Percentiles rank a stretch among this genome's conserved stretches.
phyloP scores from a whole-genome alignment of 108 stramenopile genomes.

The Cyclotella kingstonii region DNA sequence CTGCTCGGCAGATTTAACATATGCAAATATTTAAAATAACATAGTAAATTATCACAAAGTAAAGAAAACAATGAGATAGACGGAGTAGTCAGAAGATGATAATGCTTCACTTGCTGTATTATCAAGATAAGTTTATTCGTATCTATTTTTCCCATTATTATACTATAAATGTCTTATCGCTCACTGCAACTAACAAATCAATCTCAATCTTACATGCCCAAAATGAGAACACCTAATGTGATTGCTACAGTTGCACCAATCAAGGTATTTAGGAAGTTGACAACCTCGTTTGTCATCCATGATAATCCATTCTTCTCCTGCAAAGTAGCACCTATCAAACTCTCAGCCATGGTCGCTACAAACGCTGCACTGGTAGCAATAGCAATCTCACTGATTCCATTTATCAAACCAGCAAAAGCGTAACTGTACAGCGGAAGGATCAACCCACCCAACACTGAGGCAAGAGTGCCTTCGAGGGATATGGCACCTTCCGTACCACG shows the following conservation, averaged over 20 bases:
- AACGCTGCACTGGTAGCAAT: slow-evolving; percentile 79
- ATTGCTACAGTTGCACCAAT: slow-evolving; percentile 87
- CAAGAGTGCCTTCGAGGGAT: slow-evolving; percentile 87
- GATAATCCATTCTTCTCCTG: slow-evolving; percentile 75
- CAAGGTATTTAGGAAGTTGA: slow-evolving; percentile 93
- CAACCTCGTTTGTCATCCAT: slow-evolving; percentile 95
- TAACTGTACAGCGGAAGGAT: slow-evolving; percentile 74
- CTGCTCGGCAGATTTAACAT: too few species aligned
- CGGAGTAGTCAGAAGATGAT: too few species aligned
- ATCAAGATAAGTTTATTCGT: too few species aligned
- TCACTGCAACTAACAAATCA: too few species aligned
- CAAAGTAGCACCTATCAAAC: slow-evolving; percentile 88
- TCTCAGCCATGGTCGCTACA: slow-evolving; percentile 88
- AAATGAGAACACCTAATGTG: slow-evolving; percentile 31
- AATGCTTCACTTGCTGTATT: too few species aligned
- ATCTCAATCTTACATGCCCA: slow-evolving; percentile 25
- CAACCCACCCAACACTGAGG: slow-evolving; percentile 83
- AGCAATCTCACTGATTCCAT: slow-evolving; percentile 37
- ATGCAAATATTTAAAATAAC: too few species aligned
- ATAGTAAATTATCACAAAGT: too few species aligned
- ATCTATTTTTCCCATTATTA: too few species aligned
- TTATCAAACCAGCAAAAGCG: slow-evolving; percentile 47
- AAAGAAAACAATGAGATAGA: too few species aligned
- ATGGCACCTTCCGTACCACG: slow-evolving; percentile 94
- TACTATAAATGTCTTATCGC: too few species aligned